Evolutionary conservation across 768 basidiomycete species (phyloP).

Genomic region (Boletus speciosus): DNA sequence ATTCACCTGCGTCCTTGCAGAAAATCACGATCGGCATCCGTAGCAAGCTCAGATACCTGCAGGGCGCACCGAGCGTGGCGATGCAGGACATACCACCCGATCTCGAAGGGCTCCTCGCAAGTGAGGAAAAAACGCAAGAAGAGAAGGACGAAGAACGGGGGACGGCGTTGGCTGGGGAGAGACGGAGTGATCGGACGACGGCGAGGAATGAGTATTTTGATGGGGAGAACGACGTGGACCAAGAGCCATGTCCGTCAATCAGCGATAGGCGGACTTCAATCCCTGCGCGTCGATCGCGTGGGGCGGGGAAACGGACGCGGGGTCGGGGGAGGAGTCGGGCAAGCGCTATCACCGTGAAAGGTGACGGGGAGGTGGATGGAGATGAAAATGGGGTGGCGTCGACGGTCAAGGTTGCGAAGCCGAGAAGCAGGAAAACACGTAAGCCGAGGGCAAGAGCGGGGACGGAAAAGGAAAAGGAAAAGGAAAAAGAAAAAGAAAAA

Average conservation of each 20-base stretch:
- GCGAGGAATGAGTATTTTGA: constrained; percentile 72
- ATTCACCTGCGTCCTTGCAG: constrained; percentile 77
- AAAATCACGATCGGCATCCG: constrained; percentile 82
- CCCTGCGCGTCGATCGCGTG: constrained; percentile 20
- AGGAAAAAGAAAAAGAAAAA: constrained; percentile 14
- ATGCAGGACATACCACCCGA: constrained; percentile 97
- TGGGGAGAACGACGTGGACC: constrained; percentile 66
- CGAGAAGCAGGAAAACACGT: constrained; percentile 30
- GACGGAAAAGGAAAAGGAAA: constrained; percentile 29
- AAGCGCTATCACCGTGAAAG: constrained; percentile 22
- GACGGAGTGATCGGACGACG: constrained; percentile 47
- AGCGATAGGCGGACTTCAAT: constrained; percentile 14
- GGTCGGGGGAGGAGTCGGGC: constrained; percentile 35
- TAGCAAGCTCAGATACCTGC: constrained; percentile 86
- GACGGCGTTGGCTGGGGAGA: constrained; percentile 51
- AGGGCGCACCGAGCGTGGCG: constrained; percentile 93
- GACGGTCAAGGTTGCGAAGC: constrained; percentile 29
- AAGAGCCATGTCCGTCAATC: constrained; percentile 35
- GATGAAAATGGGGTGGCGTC: constrained; percentile 29
- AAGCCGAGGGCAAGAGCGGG: constrained; percentile 20
- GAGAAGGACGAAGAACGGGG: constrained; percentile 70
- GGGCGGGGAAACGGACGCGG: constrained; percentile 26
- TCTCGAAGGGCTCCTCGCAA: constrained; percentile 69
- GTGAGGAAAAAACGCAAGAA: constrained; percentile 64
- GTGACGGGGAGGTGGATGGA: constrained; percentile 38